Evolutionary conservation across 345 rosid species (phyloP).

Genomic region (Moricandia moricandioides): DNA sequence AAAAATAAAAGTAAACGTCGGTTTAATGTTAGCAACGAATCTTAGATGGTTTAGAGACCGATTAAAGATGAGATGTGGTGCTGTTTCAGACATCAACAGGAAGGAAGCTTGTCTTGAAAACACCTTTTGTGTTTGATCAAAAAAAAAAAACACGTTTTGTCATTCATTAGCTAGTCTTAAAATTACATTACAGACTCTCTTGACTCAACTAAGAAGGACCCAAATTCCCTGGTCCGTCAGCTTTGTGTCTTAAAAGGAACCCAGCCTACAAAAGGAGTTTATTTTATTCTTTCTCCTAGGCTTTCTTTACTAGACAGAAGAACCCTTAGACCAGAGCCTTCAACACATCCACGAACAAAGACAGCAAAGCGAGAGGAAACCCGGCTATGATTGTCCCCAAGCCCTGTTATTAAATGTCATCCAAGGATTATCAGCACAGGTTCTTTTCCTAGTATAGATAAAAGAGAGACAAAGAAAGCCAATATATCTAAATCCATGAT

Average conservation of each 20-base stretch:
- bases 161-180: not conserved
- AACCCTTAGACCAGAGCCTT: not conserved
- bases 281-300: not conserved
- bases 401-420: constrained; percentile 11
- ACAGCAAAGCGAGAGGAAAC: not conserved
- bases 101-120: not conserved
- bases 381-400: constrained; percentile 22
- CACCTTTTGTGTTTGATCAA: too few relatives aligned
- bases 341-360: not conserved
- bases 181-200: constrained; percentile 19
- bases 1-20: not conserved
- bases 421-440: not conserved
- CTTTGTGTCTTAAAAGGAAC: constrained; percentile 13
- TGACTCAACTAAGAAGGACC: constrained; percentile 6
- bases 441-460: too few relatives aligned
- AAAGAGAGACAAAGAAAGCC: not conserved
- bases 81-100: not conserved
- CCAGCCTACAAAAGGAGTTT: not conserved
- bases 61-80: not conserved
- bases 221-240: not conserved
- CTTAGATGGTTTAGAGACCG: not conserved
- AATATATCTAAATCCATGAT: not conserved
- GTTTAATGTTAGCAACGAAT: not conserved
- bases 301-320: not conserved
- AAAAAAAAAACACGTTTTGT: too few relatives aligned